Base-by-base conservation (phyloP, 208 protist genomes). In the Polymyxa betae region DNA sequence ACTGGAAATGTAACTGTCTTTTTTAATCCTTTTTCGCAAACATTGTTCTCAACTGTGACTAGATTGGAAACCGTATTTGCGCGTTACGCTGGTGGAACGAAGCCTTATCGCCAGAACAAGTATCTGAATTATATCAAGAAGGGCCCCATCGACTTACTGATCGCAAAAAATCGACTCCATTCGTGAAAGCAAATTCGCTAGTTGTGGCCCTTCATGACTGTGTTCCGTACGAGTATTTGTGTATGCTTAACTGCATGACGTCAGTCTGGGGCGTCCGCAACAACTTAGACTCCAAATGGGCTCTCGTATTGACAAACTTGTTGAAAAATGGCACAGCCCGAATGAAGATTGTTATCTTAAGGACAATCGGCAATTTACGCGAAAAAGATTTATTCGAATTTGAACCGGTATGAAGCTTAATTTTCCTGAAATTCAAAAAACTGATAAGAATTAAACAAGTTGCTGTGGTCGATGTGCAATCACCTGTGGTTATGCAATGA, bases 201-300 rank as follows among this genome's bases (percentile, higher is more conserved):
- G 49, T 60, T 60, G 5, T 60, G 49, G 24, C 49, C 12, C 49
- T n/a, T 40, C n/a, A 35, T 82, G 72, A 82, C 5, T 38, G 5
- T 20, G 5, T 35, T 5, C 16, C 40, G 16, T 82, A 38, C n/a
- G 72, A 82, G n/a, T 82, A 82, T n/a, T n/a, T 82, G 16, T 82
- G 72, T 82, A 82, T 35, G 5, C 72, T 82, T 5, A 35, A 82
- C n/a, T 82, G 72, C n/a, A 82, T 82, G 72, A 35, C 35, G n/a
- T 82, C 35, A 5, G 20, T 66, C 54, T 32, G 29, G 16, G 29
- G 54, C 20, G 54, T 29, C 29, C 20, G 29, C 20, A 29, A 66
- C 54, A 29, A 29, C 54, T 29, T 66, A 29, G 16, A 32, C 54
- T 32, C 54, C 29, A 29, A 32, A 66, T 82, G 72, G 72, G 12